These are phyloP conservation scores for Ascosphaera acerosa DNA, from an alignment of 2,329 filamentous ascomycete species.

Conservation along the genomic window DNA sequence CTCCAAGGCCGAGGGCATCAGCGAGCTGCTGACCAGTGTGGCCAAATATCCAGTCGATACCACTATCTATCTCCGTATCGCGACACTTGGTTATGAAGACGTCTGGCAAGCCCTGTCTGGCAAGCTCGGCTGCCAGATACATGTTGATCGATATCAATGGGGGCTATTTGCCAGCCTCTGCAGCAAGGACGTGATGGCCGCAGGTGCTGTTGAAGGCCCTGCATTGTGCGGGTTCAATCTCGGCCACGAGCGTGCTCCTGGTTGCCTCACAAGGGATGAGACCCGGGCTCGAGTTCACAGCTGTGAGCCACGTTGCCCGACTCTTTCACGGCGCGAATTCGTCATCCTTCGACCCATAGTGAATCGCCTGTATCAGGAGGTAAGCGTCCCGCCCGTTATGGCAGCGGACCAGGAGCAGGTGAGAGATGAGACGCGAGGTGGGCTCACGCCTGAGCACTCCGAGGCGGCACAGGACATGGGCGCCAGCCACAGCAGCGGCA, in stretches of 20 bases:
- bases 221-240: conserved; percentile 47
- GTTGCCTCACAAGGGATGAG: conserved; percentile 42
- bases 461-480: no score
- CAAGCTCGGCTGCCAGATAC: conserved; percentile 37
- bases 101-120: conserved; percentile 65
- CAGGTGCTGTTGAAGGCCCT: conserved; percentile 32
- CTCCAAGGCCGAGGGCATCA: conserved; percentile 47
- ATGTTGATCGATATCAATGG: conserved; percentile 62
- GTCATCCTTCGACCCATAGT: conserved; percentile 63
- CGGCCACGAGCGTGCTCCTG: conserved; percentile 42
- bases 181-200: conserved; percentile 16
- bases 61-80: conserved; percentile 60
- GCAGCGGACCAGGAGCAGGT: no score
- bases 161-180: conserved; percentile 41
- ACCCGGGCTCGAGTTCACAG: conserved; percentile 45
- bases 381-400: no score
- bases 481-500: no score
- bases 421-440: no score
- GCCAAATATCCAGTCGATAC: conserved; percentile 43
- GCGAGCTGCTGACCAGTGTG: conserved; percentile 46
- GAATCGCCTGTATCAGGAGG: no score
- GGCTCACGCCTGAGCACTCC: no score
- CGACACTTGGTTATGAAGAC: conserved; percentile 87
- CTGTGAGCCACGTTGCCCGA: conserved; percentile 39
- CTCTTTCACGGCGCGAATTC: conserved; percentile 23